phyloP scores from a whole-genome alignment of 1,284 basidiomycete genomes.

The Cystobasidium slooffiae region DNA sequence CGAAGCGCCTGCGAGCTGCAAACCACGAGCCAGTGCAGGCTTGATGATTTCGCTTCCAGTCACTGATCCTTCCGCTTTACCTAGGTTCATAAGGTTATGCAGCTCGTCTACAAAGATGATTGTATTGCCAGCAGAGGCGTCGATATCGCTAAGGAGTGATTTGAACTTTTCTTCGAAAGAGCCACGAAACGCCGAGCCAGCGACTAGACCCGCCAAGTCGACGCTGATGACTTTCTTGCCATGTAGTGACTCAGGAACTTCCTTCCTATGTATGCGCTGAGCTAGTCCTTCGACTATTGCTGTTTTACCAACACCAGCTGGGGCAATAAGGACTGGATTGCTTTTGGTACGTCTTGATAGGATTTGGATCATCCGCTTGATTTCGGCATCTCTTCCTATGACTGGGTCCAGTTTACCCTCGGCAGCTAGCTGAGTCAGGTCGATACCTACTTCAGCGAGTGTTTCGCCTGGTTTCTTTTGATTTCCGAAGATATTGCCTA shows the following conservation, averaged over 20 bases:
- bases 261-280: slow-evolving; percentile 81
- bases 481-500: slow-evolving; percentile 55
- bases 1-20: slow-evolving; percentile 85
- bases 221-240: slow-evolving; percentile 71
- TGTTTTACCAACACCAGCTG: slow-evolving; percentile 75
- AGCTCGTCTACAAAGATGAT: slow-evolving; percentile 85
- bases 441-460: slow-evolving; percentile 66
- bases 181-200: slow-evolving; percentile 84
- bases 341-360: slow-evolving; percentile 54
- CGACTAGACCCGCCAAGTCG: slow-evolving; percentile 78
- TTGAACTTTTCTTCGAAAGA: slow-evolving; percentile 94
- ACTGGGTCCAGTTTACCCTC: slow-evolving; percentile 83
- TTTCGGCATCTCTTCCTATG: slow-evolving; percentile 79
- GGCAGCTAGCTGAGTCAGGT: slow-evolving; percentile 79
- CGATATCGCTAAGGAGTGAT: slow-evolving; percentile 80
- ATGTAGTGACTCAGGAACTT: slow-evolving; percentile 89
- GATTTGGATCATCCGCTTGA: slow-evolving; percentile 83
- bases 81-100: slow-evolving; percentile 74
- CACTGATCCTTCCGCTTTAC: slow-evolving; percentile 87
- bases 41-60: slow-evolving; percentile 92
- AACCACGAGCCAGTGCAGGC: slow-evolving; percentile 79
- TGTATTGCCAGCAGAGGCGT: slow-evolving; percentile 68
- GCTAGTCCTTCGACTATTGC: slow-evolving; percentile 91
- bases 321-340: slow-evolving; percentile 62
- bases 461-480: slow-evolving; percentile 50